Conservation (phyloP, 225 moss, liverwort and hornwort species). For the Anthoceros angustus region DNA sequence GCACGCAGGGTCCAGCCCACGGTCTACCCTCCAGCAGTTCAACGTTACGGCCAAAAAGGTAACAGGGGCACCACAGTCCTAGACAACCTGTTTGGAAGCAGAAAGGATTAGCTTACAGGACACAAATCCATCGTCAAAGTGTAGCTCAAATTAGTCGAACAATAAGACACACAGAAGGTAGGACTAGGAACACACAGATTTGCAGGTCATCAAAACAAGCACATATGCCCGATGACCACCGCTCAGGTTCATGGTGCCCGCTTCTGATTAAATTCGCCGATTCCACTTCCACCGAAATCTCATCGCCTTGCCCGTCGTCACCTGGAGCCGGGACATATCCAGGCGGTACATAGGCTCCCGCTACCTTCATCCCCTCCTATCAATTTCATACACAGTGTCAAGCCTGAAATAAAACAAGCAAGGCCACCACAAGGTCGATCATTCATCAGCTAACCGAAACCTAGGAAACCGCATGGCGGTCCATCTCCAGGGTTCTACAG, state of each 20-base stretch:
- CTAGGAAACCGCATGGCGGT: no score
- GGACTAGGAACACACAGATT: constrained; percentile 19
- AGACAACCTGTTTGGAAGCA: constrained; percentile 33
- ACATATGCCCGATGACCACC: constrained; percentile 45
- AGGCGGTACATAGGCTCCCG: constrained; percentile 14
- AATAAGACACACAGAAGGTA: not conserved
- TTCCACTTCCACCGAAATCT: constrained; percentile 10
- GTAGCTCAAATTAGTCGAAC: not conserved
- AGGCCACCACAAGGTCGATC: no score
- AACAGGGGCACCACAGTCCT: constrained; percentile 45
- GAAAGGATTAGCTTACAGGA: not conserved
- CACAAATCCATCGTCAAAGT: not conserved
- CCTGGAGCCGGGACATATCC: constrained; percentile 24
- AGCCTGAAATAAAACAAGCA: no score
- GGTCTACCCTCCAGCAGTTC: constrained; percentile 34
- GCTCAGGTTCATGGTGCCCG: constrained; percentile 15
- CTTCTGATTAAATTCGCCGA: not conserved
- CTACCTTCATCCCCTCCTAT: constrained; percentile 16
- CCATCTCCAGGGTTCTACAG: no score
- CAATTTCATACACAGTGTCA: no score
- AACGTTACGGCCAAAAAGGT: constrained; percentile 40
- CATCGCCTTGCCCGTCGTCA: constrained; percentile 13
- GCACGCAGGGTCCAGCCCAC: constrained; percentile 31
- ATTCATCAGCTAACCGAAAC: no score
- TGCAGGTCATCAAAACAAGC: constrained; percentile 40